Conservation (phyloP, 305 asterid species). For the Stenogyne calaminthoides region DNA sequence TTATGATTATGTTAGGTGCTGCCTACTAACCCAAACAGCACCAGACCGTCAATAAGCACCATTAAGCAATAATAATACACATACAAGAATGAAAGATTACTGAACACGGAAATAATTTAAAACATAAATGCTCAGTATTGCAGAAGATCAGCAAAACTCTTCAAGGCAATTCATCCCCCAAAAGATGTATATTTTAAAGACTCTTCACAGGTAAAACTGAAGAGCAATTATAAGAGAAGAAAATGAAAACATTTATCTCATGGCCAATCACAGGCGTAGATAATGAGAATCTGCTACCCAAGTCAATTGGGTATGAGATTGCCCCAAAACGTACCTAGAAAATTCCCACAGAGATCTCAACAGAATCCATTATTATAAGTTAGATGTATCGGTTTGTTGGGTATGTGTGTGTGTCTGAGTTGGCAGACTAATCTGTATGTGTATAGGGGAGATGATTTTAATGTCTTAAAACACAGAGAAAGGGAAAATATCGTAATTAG, state of each 20-base stretch:
- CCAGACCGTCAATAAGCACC: constrained; percentile 49
- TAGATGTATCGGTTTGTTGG: background rate
- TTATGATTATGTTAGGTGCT: constrained; percentile 44
- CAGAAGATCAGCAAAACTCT: constrained; percentile 39
- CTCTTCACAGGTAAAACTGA: constrained; percentile 34
- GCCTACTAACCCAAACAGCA: constrained; percentile 27
- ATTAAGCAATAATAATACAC: background rate
- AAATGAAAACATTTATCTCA: background rate
- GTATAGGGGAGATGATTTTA: background rate
- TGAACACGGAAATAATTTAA: background rate
- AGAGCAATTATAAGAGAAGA: background rate
- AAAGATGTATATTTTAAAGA: constrained; percentile 39
- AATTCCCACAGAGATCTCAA: background rate
- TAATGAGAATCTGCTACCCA: constrained; percentile 32
- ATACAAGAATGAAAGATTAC: background rate
- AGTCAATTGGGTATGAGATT: constrained; percentile 54
- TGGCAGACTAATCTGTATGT: background rate
- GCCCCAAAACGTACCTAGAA: constrained; percentile 1
- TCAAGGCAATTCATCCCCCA: constrained; percentile 44
- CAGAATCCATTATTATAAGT: background rate
- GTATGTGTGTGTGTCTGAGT: background rate
- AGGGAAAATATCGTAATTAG: background rate
- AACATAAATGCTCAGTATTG: constrained; percentile 38
- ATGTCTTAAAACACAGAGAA: background rate
- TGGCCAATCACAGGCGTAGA: background rate